Evolutionary conservation across 257 asterid genomes (phyloP), one percentile per base, ranked within the genome.

Genomic region (Datura wrightii): DNA sequence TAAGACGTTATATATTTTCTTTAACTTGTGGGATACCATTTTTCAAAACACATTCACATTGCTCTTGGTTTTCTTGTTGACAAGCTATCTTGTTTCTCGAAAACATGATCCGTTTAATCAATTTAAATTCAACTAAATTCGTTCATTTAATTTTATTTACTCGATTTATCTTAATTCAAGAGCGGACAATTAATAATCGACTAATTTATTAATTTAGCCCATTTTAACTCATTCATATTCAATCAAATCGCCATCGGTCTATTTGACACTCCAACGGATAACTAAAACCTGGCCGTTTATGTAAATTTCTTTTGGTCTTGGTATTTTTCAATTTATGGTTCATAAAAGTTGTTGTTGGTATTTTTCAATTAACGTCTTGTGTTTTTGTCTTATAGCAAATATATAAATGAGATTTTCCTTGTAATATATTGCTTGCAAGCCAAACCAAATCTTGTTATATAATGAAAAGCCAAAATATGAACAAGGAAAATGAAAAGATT

Each of bases 341-440:
- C 2, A 2, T 67, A 67, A 39, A 67, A 39, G 78, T 39, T 14
- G 52, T 39, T 54, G 6, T 15, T 67, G 78, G 50, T 18, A 41
- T 69, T 3, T 69, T 39, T 69, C 72, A 65, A 13, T 65, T 67
- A 67, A 15, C 31, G 13, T 69, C 14, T 69, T 15, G 65, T 59
- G 7, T 59, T 59, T 59, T n/a, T 59, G 34, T 59, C 66, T 1
- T 59, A 44, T 60, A 60, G 34, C 34, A 8, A n/a, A 19, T 6
- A 55, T 16, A 56, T 58, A 58, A 56, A 60, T 19, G 37, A 60
- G 36, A 8, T 60, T 8, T 59, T 60, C 14, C 14, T 60, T 60
- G 19, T 60, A 39, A 39, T 69, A 69, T 69, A 69, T 39, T 37
- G 14, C 78, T 69, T 69, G 78, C 31, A 39, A 69, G 78, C 6